A percentile compares a stretch with the other conserved stretches of the same genome.
Conservation (phyloP, 2,329 filamentous ascomycete genomes). For the Fusarium subtropicale region DNA sequence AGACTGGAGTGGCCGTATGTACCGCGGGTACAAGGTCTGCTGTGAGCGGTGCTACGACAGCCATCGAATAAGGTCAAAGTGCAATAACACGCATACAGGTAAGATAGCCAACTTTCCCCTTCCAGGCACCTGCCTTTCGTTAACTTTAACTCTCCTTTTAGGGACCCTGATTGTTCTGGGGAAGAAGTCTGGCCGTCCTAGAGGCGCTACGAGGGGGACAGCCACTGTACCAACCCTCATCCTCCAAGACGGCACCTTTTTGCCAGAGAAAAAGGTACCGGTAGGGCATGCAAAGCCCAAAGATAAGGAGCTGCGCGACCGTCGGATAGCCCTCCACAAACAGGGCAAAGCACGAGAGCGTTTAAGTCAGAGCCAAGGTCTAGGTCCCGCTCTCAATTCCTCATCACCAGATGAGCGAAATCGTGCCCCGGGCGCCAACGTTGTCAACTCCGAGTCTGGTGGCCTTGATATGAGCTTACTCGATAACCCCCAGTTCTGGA, state of each 20-base stretch:
- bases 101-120: too few species aligned
- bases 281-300: background rate
- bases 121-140: background rate
- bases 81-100: background rate
- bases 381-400: background rate
- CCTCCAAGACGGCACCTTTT: background rate
- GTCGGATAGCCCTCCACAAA: background rate
- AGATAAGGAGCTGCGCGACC: background rate
- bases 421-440: too few species aligned
- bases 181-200: background rate
- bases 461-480: too few species aligned
- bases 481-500: too few species aligned
- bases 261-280: background rate
- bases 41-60: background rate
- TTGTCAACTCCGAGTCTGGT: too few species aligned
- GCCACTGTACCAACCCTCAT: background rate
- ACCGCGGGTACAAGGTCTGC: background rate
- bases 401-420: too few species aligned
- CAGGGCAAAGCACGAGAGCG: background rate
- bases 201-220: too few species aligned
- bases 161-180: background rate
- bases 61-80: background rate
- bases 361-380: background rate
- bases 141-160: too few species aligned
- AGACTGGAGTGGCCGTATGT: background rate